Evolutionary conservation across 306 rosid genomes (phyloP), one percentile per base, ranked within the genome.

Genomic region (Cotoneaster glaucophyllus): DNA sequence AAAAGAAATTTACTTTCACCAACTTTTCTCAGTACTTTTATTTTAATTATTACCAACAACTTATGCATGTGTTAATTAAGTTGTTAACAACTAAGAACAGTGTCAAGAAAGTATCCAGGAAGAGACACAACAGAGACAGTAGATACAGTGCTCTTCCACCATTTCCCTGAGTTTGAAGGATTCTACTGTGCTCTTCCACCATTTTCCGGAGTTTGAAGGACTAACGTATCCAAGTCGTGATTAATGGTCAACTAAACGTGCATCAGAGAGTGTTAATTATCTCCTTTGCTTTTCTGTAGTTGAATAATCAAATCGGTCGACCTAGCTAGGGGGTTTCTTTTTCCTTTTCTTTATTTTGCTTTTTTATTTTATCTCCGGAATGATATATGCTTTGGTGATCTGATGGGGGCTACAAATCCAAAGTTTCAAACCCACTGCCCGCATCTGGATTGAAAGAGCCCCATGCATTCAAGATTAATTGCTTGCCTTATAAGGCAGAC

Each of bases 401-500:
- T 41, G 52, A 71, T 53, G 70, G 80, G 73, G 78, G 17, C 74
- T 80, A 56, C 78, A 17, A 41, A 65, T 50, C 74, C 74, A 32
- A 59, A 26, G 22, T 44, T 45, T 76, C 12, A 71, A 73, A 63
- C 57, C 67, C 66, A 8, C 70, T 62, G 78, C 59, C 32, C 71
- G 81, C 44, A 81, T 43, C 79, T 76, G 78, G 81, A 81, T 71
- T 31, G 53, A 13, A 61, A 62, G 31, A 17, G 43, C 41, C 56
- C 28, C 68, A 25, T 74, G 15, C 32, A 29, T 13, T 12, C 3
- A 26, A 34, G 70, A 34, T 32, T 29, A 26, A 61, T 13, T 14
- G 66, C 17, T 17, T 26, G 32, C 8, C 12, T 25, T 29, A 22
- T 0, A 18, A 64, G 69, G 69, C 32, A 13, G 24, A 64, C 11